phyloP scores from a whole-genome alignment of 2,329 filamentous ascomycete species.

The Corynespora cassiicola region DNA sequence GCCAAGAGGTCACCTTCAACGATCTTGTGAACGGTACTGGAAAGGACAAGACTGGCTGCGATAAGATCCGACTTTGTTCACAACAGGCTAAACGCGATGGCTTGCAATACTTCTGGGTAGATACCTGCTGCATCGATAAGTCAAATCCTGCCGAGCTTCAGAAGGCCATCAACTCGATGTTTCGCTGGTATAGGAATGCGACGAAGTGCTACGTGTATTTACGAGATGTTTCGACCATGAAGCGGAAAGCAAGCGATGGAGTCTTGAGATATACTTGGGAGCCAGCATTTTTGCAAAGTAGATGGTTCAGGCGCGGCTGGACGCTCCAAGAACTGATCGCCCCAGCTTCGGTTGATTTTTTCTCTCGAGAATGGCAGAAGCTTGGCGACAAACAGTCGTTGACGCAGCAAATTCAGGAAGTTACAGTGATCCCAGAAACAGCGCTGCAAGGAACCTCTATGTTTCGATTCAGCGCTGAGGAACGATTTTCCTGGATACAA shows the following conservation, averaged over 20 bases:
- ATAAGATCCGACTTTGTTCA: constrained; percentile 3
- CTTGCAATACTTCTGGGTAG: constrained; percentile 5
- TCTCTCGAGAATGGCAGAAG: constrained; percentile 2
- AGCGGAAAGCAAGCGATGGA: not conserved
- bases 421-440: constrained; percentile 3
- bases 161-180: not conserved
- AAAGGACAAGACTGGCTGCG: constrained; percentile 2
- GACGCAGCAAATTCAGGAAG: not conserved
- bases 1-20: constrained; percentile 3
- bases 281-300: constrained; percentile 4
- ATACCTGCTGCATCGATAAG: not conserved
- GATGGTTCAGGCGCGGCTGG: constrained; percentile 4
- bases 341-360: constrained; percentile 4
- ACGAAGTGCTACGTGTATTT: constrained; percentile 1
- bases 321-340: constrained; percentile 1
- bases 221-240: constrained; percentile 1
- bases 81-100: constrained; percentile 1
- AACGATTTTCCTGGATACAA: constrained; percentile 11
- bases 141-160: not conserved
- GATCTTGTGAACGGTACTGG: constrained; percentile 1
- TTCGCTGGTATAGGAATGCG: constrained; percentile 2
- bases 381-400: constrained; percentile 4
- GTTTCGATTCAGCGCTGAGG: constrained; percentile 8
- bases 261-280: no score
- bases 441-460: constrained; percentile 1